Percentiles rank a stretch among this genome's conserved stretches.
These are phyloP conservation scores for Yamagishiella unicocca DNA, from an alignment of 139 green algal species.

Conservation along the genomic window DNA sequence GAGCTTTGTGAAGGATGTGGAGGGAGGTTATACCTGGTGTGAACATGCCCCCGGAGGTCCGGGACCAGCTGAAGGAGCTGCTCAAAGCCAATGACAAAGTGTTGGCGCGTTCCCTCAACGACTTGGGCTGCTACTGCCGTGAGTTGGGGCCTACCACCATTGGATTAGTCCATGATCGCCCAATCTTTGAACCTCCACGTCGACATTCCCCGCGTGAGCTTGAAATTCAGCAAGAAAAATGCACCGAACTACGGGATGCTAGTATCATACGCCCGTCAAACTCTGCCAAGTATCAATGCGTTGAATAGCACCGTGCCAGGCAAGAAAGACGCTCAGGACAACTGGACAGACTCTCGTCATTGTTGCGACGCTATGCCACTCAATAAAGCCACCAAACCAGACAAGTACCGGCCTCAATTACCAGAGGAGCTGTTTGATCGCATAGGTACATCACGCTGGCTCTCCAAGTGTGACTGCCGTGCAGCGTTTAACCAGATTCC, in stretches of 20 bases:
- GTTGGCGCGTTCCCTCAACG: not conserved
- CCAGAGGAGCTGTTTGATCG: too few relatives aligned
- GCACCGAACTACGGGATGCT: not conserved
- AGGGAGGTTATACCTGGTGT: not conserved
- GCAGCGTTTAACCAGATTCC: not conserved
- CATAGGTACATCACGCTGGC: not conserved
- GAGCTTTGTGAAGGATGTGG: not conserved
- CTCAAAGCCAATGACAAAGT: not conserved
- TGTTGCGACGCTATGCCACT: too few relatives aligned
- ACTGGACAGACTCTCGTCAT: too few relatives aligned
- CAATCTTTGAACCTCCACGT: not conserved
- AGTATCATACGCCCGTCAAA: not conserved
- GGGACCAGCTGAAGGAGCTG: not conserved
- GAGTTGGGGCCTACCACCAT: not conserved
- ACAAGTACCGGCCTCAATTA: too few relatives aligned
- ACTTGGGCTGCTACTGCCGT: not conserved
- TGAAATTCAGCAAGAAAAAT: not conserved
- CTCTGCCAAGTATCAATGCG: not conserved
- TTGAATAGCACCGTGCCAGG: too few relatives aligned
- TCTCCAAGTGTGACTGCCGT: conserved; percentile 1
- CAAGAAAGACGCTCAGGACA: not conserved
- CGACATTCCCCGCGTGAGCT: not conserved
- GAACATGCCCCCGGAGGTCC: not conserved
- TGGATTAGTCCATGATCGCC: not conserved
- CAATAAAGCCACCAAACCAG: too few relatives aligned